phyloP scores from a whole-genome alignment of 1,284 basidiomycete genomes.

The Stygiomarasmius scandens region DNA sequence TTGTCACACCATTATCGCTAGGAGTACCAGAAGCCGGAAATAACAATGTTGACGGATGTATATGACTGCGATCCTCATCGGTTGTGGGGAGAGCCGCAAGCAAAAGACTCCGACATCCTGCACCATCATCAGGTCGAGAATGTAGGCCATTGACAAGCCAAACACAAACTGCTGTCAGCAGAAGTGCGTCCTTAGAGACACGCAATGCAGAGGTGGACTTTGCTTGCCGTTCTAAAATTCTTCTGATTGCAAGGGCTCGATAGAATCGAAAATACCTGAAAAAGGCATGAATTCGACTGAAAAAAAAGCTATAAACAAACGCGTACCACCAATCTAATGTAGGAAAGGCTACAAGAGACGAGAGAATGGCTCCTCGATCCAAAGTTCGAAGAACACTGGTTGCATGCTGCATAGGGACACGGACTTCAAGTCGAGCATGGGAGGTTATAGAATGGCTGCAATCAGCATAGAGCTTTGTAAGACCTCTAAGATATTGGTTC shows the following conservation, averaged over 20 bases:
- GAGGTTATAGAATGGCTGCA: constrained; percentile 13
- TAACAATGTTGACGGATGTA: neutral
- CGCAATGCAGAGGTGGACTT: neutral
- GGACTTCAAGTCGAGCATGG: constrained; percentile 25
- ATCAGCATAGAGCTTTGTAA: neutral
- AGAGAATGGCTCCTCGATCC: neutral
- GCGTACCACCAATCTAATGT: neutral
- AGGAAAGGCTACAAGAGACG: neutral
- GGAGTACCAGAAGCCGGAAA: neutral
- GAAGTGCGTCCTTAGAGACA: neutral
- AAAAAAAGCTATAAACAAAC: neutral
- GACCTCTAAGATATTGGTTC: neutral
- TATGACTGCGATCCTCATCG: neutral
- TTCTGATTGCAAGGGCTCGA: neutral
- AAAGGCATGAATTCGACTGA: neutral
- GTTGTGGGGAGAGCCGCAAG: constrained; percentile 18
- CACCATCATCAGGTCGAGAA: constrained; percentile 12
- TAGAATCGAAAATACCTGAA: neutral
- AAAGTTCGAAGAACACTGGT: constrained; percentile 12
- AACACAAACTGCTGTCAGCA: neutral
- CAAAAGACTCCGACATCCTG: constrained; percentile 21
- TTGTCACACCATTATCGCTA: neutral
- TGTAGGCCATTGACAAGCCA: neutral
- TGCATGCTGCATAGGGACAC: constrained; percentile 23
- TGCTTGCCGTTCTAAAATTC: neutral